phyloP scores from a whole-genome alignment of 2,329 filamentous ascomycete species.

The Colletotrichum euphorbiae region DNA sequence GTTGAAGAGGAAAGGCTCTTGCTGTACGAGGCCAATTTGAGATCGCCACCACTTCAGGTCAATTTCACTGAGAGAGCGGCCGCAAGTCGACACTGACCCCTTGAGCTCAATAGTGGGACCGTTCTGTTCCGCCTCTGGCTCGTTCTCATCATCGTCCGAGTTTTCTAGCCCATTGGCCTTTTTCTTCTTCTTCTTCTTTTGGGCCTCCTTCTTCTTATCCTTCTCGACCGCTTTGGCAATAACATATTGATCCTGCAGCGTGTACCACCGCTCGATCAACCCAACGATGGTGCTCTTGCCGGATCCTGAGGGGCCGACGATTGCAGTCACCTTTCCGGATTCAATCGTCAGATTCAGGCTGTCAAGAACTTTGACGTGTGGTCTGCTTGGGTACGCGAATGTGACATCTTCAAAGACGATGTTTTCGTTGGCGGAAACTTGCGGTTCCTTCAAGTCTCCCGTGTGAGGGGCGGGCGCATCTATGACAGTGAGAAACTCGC shows the following conservation, averaged over 20 bases:
- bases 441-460: conserved; percentile 51
- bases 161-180: conserved; percentile 45
- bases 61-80: conserved; percentile 65
- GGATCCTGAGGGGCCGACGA: conserved; percentile 78
- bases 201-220: conserved; percentile 56
- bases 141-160: conserved; percentile 43
- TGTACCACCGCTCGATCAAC: conserved; percentile 79
- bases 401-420: conserved; percentile 70
- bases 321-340: conserved; percentile 76
- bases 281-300: conserved; percentile 82
- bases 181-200: conserved; percentile 52
- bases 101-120: conserved; percentile 59
- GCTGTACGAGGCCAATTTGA: conserved; percentile 74
- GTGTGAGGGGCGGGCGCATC: conserved; percentile 56
- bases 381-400: conserved; percentile 79
- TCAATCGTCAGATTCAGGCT: conserved; percentile 68
- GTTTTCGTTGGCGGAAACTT: conserved; percentile 53
- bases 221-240: conserved; percentile 63
- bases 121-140: conserved; percentile 47
- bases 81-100: conserved; percentile 66
- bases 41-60: conserved; percentile 73
- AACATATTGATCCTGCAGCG: conserved; percentile 64
- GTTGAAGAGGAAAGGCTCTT: conserved; percentile 77
- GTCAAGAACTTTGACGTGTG: conserved; percentile 73
- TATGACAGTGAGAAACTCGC: conserved; percentile 68